Conservation (phyloP, 2,329 filamentous ascomycete species). For the Clonostachys sp. region DNA sequence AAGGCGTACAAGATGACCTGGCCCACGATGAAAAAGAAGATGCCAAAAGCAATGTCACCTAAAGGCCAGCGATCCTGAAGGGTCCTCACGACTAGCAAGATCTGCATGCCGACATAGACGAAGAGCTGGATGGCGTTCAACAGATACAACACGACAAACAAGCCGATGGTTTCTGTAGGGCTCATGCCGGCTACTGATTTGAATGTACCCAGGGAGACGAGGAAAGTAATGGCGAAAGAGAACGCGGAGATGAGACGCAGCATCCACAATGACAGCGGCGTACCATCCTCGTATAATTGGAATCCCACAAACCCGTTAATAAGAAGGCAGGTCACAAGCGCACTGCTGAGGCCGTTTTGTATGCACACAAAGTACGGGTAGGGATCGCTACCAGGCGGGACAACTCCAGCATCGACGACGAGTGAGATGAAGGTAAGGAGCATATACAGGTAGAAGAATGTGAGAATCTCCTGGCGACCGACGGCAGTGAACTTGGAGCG, state of each 20-base stretch:
- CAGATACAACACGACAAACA: slow-evolving; percentile 90
- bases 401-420: slow-evolving; percentile 86
- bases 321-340: slow-evolving; percentile 81
- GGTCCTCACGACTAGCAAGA: slow-evolving; percentile 83
- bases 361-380: slow-evolving; percentile 90
- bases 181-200: slow-evolving; percentile 83
- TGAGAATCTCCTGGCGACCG: slow-evolving; percentile 68
- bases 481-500: slow-evolving; percentile 98
- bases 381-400: slow-evolving; percentile 72
- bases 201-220: slow-evolving; percentile 88
- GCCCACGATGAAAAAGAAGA: slow-evolving; percentile 86
- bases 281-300: slow-evolving; percentile 96
- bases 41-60: slow-evolving; percentile 83
- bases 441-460: slow-evolving; percentile 97
- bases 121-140: slow-evolving; percentile 83
- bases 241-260: slow-evolving; percentile 71
- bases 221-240: slow-evolving; percentile 83
- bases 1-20: slow-evolving; percentile 93
- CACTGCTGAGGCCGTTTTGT: slow-evolving; percentile 80
- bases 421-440: slow-evolving; percentile 84
- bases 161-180: slow-evolving; percentile 78
- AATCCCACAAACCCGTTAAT: slow-evolving; percentile 99
- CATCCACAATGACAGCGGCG: slow-evolving; percentile 88
- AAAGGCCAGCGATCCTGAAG: slow-evolving; percentile 94
- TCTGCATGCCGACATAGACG: slow-evolving; percentile 82